A percentile compares a stretch with the other conserved stretches of the same genome.
phyloP scores from a whole-genome alignment of 768 basidiomycete species.

The Suillus luteus region DNA sequence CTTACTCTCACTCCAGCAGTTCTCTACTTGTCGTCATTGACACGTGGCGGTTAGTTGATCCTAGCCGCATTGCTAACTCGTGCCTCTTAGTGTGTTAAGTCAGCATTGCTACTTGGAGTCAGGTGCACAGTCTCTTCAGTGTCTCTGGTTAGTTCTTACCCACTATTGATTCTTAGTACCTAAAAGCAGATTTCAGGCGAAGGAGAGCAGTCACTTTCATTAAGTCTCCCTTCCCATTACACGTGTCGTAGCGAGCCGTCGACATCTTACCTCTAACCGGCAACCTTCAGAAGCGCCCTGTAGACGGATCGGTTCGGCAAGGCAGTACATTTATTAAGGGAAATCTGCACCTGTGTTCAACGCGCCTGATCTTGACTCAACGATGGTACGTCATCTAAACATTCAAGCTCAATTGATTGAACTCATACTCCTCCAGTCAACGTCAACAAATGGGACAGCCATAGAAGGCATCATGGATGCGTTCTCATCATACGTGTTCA shows the following conservation, averaged over 20 bases:
- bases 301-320: neutral
- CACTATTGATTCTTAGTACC: neutral
- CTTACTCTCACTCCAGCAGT: neutral
- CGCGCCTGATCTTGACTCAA: neutral
- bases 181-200: neutral
- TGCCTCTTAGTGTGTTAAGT: neutral
- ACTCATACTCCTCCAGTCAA: neutral
- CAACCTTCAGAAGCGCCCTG: neutral
- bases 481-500: conserved; percentile 16
- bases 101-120: neutral
- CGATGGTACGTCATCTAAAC: neutral
- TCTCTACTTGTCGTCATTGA: neutral
- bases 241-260: neutral
- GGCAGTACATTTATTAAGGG: neutral
- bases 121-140: neutral
- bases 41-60: neutral
- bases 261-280: neutral
- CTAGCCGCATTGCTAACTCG: neutral
- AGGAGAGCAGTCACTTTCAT: neutral
- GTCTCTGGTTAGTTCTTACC: neutral
- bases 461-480: conserved; percentile 2
- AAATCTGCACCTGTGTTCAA: neutral
- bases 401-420: neutral
- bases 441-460: neutral
- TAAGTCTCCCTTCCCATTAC: neutral